Evolutionary conservation across 108 stramenopile genomes (phyloP).

Genomic region (Fragilaria crotonensis): DNA sequence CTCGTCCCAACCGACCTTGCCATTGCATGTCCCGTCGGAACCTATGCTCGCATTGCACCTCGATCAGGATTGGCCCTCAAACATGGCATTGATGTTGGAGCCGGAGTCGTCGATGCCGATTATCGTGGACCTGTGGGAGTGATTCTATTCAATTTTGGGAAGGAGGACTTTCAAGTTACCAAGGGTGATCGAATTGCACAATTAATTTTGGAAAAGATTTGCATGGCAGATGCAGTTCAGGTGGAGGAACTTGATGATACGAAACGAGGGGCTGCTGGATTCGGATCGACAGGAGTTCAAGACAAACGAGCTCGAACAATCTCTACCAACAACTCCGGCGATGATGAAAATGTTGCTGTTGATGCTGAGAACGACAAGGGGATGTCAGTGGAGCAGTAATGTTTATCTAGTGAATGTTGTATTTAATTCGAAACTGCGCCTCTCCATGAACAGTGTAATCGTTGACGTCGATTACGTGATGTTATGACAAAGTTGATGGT

Average conservation of each 20-base stretch:
- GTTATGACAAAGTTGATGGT: too few species aligned
- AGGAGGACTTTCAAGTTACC: constrained; percentile 74
- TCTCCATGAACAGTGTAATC: too few species aligned
- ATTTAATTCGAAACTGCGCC: too few species aligned
- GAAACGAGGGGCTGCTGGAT: constrained; percentile 82
- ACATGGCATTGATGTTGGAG: constrained; percentile 94
- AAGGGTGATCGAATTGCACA: constrained; percentile 97
- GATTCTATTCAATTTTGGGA: constrained; percentile 94
- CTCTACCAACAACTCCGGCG: neutral
- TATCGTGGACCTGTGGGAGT: constrained; percentile 97
- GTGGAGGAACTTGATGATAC: constrained; percentile 84
- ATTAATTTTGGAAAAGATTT: constrained; percentile 92
- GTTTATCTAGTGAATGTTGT: too few species aligned
- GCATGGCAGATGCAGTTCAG: constrained; percentile 71
- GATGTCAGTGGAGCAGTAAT: too few species aligned
- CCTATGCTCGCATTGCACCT: constrained; percentile 94
- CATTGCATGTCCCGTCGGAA: constrained; percentile 88
- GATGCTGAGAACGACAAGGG: too few species aligned
- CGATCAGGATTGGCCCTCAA: constrained; percentile 90
- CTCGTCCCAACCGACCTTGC: constrained; percentile 91
- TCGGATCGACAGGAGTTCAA: constrained; percentile 82
- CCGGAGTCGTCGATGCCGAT: constrained; percentile 97
- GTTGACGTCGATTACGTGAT: too few species aligned
- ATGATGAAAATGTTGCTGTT: too few species aligned
- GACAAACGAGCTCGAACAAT: neutral